phyloP scores from a whole-genome alignment of 805 yeast species.

The Kuraishia capsulata region DNA sequence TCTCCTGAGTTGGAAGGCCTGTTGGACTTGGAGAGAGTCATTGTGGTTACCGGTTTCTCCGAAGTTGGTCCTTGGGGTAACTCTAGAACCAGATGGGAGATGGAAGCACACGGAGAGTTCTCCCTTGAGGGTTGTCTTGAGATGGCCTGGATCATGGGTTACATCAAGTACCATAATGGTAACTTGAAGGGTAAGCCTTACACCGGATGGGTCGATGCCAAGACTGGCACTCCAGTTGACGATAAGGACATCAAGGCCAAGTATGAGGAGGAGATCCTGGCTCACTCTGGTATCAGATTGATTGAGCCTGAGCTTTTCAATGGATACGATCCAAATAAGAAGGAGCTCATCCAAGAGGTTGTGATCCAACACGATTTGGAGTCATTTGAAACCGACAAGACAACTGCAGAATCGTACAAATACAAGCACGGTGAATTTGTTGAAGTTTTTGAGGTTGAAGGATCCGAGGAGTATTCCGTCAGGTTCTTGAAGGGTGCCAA shows the following conservation, averaged over 20 bases:
- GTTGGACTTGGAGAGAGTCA: slow-evolving; percentile 83
- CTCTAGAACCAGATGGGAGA: slow-evolving; percentile 98
- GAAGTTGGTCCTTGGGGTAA: slow-evolving; percentile 99
- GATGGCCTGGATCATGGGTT: slow-evolving; percentile 99
- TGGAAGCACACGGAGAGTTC: slow-evolving; percentile 93
- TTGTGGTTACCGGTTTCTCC: slow-evolving; percentile 95
- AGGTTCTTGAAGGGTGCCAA: slow-evolving; percentile 88
- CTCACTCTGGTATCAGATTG: slow-evolving; percentile 93
- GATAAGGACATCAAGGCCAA: slow-evolving; percentile 89
- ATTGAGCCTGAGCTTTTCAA: slow-evolving; percentile 91
- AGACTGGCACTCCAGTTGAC: slow-evolving; percentile 86
- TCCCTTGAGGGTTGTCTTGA: slow-evolving; percentile 97
- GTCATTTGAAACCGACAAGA: slow-evolving; percentile 90
- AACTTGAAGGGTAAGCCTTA: slow-evolving; percentile 81
- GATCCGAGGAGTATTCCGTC: slow-evolving; percentile 87
- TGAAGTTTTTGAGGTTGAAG: slow-evolving; percentile 83
- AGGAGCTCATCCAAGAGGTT: slow-evolving; percentile 89
- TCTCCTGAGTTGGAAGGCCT: slow-evolving; percentile 80
- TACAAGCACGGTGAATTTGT: slow-evolving; percentile 90
- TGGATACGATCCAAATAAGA: slow-evolving; percentile 93
- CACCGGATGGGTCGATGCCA: slow-evolving; percentile 96
- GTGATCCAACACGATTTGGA: slow-evolving; percentile 95
- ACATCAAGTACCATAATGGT: slow-evolving; percentile 92
- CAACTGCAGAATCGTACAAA: slow-evolving; percentile 91
- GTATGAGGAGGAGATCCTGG: slow-evolving; percentile 82